Evolutionary conservation across 2,329 filamentous ascomycete species (phyloP), one percentile per base, ranked within the genome.

Genomic region (Aspergillus phoenicis): DNA sequence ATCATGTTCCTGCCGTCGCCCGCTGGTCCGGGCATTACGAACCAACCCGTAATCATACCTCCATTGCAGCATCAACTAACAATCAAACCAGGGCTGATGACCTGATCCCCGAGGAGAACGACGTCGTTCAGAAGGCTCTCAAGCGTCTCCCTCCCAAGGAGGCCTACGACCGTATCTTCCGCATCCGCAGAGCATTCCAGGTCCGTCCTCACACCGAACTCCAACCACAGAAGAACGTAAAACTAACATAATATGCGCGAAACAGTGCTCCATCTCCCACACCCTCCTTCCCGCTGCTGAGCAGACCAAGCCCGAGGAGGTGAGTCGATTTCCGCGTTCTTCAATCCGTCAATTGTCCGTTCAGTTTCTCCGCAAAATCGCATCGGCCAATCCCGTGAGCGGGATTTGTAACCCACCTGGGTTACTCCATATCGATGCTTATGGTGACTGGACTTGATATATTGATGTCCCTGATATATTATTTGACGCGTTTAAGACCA

Each of bases 111-210:
- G 95, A 99, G 82, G 95, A 99, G 83, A 90, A 86, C 84, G 91
- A 95, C 73, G 82, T 84, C 61, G 92, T 97, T 73, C 89, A 95
- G 80, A 86, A 89, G 71, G 95, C 95, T 66, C 86, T 99, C 75
- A 91, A 91, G 86, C 92, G 95, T 78, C 90, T 99, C 65, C 87
- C 91, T 61, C 86, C 91, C 73, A 91, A 96, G 84, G 91, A 95
- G 78, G 86, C 89, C 73, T 98, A 98, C 83, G 95, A 99, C 84
- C 94, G 95, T 78, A 88, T 98, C 78, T 99, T 93, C 89, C 93
- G 95, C 76, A 87, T 99, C 80, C 91, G 95, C 83, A 89, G 95
- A 81, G 94, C 95, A 73, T 89, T 96, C 82, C 95, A 99, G 85
- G 89, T 91, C 82, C 66, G 77, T 65, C 52, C 26, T 24, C 20